phyloP scores from a whole-genome alignment of 352 stramenopile species.

The Globisporangium irregulare region DNA sequence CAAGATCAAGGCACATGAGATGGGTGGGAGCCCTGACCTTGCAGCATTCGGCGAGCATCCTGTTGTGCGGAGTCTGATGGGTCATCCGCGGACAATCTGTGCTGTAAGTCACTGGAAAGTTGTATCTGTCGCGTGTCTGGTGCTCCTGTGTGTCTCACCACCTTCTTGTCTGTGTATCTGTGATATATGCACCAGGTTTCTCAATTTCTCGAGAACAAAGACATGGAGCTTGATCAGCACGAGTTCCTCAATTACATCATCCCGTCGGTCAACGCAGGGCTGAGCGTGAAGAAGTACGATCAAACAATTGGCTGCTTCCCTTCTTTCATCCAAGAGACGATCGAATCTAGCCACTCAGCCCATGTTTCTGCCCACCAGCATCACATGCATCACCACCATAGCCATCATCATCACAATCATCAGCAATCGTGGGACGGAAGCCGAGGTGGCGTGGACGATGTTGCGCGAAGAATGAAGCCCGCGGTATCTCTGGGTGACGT shows the following conservation, averaged over 20 bases:
- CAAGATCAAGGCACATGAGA: slow-evolving; percentile 75
- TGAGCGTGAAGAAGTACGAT: slow-evolving; percentile 42
- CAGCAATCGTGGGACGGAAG: slow-evolving; percentile 11
- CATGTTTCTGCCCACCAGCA: slow-evolving; percentile 23
- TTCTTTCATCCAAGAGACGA: slow-evolving; percentile 14
- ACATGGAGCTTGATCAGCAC: slow-evolving; percentile 80
- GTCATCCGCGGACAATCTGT: slow-evolving; percentile 72
- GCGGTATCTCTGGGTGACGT: slow-evolving; percentile 16
- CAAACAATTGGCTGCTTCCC: slow-evolving; percentile 4
- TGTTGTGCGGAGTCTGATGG: slow-evolving; percentile 57
- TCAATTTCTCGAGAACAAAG: slow-evolving; percentile 79
- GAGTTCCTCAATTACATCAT: slow-evolving; percentile 84
- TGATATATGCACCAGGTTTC: slow-evolving; percentile 34
- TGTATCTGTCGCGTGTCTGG: neutral
- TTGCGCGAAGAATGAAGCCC: slow-evolving; percentile 12
- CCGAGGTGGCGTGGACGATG: neutral
- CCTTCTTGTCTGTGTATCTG: neutral
- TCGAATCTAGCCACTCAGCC: slow-evolving; percentile 2
- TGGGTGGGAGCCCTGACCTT: slow-evolving; percentile 67
- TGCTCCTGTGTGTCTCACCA: neutral
- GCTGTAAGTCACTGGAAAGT: slow-evolving; percentile 29
- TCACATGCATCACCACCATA: slow-evolving; percentile 24
- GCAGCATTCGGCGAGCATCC: slow-evolving; percentile 56
- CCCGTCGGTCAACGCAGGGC: slow-evolving; percentile 67
- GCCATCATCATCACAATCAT: slow-evolving; percentile 16